Evolutionary conservation across 176 grass and related monocot genomes (phyloP).

Genomic region (Carex littledalei): DNA sequence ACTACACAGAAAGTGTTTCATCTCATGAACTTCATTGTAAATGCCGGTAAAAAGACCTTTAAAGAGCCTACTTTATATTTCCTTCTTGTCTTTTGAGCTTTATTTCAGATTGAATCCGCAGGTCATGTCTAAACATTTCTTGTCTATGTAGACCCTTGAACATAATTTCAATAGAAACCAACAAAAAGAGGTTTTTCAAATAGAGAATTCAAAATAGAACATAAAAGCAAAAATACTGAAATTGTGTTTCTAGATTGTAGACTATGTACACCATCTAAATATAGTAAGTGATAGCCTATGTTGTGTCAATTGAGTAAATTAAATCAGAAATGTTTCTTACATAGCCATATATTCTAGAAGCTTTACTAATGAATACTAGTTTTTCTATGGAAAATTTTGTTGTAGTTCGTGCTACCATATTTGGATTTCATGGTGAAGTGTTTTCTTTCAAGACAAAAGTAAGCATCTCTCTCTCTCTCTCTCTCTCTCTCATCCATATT

Average conservation of each 20-base stretch:
- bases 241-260: neutral
- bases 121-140: too few species aligned
- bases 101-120: too few species aligned
- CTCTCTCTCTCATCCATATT: neutral
- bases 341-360: neutral
- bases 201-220: neutral
- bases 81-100: neutral
- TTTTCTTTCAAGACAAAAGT: slow-evolving; percentile 66
- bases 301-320: neutral
- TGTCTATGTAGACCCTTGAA: neutral
- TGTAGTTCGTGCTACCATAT: slow-evolving; percentile 66
- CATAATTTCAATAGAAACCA: neutral
- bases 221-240: neutral
- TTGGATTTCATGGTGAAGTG: slow-evolving; percentile 61
- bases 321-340: neutral
- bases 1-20: slow-evolving; percentile 95
- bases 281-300: slow-evolving; percentile 16
- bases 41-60: slow-evolving; percentile 46
- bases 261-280: neutral
- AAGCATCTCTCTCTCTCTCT: slow-evolving; percentile 19
- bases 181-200: neutral
- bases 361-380: neutral
- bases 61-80: neutral
- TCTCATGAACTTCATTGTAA: slow-evolving; percentile 91
- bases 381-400: neutral